Evolutionary conservation across 2,329 filamentous ascomycete genomes (phyloP).

Genomic region (Beauveria varroae): DNA sequence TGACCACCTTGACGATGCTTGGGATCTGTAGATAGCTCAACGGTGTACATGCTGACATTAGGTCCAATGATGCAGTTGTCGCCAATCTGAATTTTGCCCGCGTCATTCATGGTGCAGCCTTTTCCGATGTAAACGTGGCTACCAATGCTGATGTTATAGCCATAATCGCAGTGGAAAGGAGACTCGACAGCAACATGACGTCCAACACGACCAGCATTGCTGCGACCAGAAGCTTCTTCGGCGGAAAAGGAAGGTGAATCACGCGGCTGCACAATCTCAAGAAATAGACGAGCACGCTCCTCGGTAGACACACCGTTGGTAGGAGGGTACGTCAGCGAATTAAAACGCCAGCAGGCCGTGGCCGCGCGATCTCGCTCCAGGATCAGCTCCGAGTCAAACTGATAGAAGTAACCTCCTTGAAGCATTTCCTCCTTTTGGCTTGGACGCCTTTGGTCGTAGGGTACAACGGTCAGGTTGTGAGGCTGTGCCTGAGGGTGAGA

Average conservation of each 20-base stretch:
- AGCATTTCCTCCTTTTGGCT: slow-evolving; percentile 92
- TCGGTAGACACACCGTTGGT: slow-evolving; percentile 60
- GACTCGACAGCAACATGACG: slow-evolving; percentile 72
- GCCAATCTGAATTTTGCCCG: slow-evolving; percentile 76
- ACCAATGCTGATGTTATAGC: slow-evolving; percentile 87
- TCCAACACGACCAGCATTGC: slow-evolving; percentile 58
- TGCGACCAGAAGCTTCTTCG: slow-evolving; percentile 42
- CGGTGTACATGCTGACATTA: slow-evolving; percentile 79
- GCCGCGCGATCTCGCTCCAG: slow-evolving; percentile 81
- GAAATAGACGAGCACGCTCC: slow-evolving; percentile 63
- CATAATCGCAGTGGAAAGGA: slow-evolving; percentile 89
- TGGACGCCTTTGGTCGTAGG: slow-evolving; percentile 32
- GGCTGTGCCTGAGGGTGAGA: slow-evolving; percentile 34
- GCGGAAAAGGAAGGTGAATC: slow-evolving; percentile 50
- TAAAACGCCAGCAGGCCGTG: slow-evolving; percentile 76
- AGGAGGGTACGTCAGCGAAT: slow-evolving; percentile 67
- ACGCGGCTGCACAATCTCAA: slow-evolving; percentile 60
- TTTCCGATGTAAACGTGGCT: slow-evolving; percentile 77
- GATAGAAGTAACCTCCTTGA: slow-evolving; percentile 67
- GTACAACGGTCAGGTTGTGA: slow-evolving; percentile 20
- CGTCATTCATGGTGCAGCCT: slow-evolving; percentile 80
- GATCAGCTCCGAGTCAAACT: slow-evolving; percentile 69
- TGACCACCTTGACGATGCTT: slow-evolving; percentile 66
- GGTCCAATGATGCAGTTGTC: slow-evolving; percentile 70
- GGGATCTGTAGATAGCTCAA: slow-evolving; percentile 64